These are phyloP conservation scores for Fusarium sp. DNA, from an alignment of 2,329 filamentous ascomycete species.

Conservation along the genomic window DNA sequence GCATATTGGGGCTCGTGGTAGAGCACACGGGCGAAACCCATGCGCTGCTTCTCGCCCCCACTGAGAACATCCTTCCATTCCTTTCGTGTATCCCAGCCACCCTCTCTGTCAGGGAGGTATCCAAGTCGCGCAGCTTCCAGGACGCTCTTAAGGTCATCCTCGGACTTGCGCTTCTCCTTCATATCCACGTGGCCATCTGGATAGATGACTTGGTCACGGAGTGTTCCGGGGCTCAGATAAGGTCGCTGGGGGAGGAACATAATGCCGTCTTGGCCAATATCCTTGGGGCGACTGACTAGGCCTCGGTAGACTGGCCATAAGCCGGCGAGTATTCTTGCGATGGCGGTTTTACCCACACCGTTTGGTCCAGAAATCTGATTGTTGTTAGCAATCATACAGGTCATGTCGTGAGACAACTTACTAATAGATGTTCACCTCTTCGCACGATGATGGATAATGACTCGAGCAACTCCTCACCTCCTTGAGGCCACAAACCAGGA, in stretches of 20 bases:
- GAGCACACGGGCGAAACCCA: slow-evolving; percentile 88
- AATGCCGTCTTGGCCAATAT: slow-evolving; percentile 86
- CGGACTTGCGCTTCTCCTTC: slow-evolving; percentile 81
- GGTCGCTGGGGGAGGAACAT: slow-evolving; percentile 98
- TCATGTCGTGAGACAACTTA: slow-evolving; percentile 48
- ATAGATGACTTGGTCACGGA: slow-evolving; percentile 98
- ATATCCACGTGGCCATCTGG: slow-evolving; percentile 96
- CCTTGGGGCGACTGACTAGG: slow-evolving; percentile 86
- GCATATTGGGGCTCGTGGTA: slow-evolving; percentile 97
- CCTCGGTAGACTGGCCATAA: slow-evolving; percentile 97
- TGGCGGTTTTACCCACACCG: slow-evolving; percentile 91
- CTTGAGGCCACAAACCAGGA: slow-evolving; percentile 86
- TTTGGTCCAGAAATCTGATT: slow-evolving; percentile 87
- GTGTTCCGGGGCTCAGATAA: slow-evolving; percentile 90
- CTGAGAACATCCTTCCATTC: slow-evolving; percentile 99
- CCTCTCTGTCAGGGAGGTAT: slow-evolving; percentile 91
- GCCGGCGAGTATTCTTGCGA: slow-evolving; percentile 87
- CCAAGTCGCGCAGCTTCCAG: slow-evolving; percentile 87
- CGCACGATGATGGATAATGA: slow-evolving; percentile 90
- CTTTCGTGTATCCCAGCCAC: slow-evolving; percentile 95
- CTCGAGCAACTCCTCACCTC: slow-evolving; percentile 91
- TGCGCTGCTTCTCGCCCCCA: slow-evolving; percentile 95
- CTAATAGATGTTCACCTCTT: slow-evolving; percentile 88
- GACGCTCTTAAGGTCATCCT: slow-evolving; percentile 80
- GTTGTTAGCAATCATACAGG: slow-evolving; percentile 26